Percentiles rank a stretch among this genome's conserved stretches.
phyloP scores from a whole-genome alignment of 352 stramenopile species.

The Globisporangium paddicum region DNA sequence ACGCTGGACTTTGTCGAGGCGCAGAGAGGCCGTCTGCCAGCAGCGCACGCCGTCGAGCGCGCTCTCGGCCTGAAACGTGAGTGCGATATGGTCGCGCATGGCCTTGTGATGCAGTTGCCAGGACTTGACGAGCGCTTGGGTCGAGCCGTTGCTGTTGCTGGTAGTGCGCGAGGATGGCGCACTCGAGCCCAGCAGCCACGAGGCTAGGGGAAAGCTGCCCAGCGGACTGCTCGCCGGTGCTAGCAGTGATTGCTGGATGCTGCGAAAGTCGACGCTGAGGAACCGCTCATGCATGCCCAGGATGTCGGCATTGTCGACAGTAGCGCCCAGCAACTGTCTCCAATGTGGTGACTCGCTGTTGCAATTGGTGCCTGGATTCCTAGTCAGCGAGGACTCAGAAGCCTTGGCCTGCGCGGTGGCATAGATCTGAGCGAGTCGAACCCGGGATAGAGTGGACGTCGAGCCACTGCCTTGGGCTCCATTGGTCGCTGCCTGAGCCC shows the following conservation, averaged over 20 bases:
- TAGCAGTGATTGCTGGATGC: slow-evolving; percentile 25
- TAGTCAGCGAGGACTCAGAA: neutral
- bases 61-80: slow-evolving; percentile 29
- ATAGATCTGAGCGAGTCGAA: slow-evolving; percentile 32
- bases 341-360: slow-evolving; percentile 10
- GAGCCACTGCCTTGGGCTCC: neutral
- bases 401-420: neutral
- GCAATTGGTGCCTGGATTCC: neutral
- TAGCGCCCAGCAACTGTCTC: slow-evolving; percentile 19
- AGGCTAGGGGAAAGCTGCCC: slow-evolving; percentile 3
- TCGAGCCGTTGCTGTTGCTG: neutral
- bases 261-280: slow-evolving; percentile 25
- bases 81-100: slow-evolving; percentile 28
- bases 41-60: slow-evolving; percentile 19
- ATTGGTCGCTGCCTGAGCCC: neutral
- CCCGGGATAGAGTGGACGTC: slow-evolving; percentile 7
- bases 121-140: slow-evolving; percentile 16
- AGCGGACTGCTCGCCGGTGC: neutral
- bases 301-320: slow-evolving; percentile 32
- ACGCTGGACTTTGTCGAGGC: slow-evolving; percentile 6
- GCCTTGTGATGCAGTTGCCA: slow-evolving; percentile 18
- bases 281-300: slow-evolving; percentile 24
- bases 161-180: neutral
- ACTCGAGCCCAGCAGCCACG: slow-evolving; percentile 6
- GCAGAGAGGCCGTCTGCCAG: slow-evolving; percentile 16